Percentiles rank a stretch among this genome's conserved stretches.
phyloP scores from a whole-genome alignment of 208 protist genomes.

The Leishmania tropica region DNA sequence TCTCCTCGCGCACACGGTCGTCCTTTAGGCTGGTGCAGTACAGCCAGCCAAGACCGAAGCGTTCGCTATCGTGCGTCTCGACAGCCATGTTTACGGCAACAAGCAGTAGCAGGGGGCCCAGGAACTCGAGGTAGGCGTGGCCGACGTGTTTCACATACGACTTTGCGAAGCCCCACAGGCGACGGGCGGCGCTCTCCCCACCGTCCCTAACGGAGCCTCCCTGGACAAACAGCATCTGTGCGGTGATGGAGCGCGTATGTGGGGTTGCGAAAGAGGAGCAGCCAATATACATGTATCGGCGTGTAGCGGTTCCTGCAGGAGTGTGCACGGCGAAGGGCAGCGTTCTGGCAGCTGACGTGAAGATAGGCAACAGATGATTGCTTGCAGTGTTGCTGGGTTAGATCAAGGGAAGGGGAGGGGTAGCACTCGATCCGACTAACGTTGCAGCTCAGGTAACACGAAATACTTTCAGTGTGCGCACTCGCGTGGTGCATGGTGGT shows the following conservation, averaged over 20 bases:
- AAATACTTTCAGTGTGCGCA: not conserved
- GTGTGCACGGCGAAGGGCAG: not conserved
- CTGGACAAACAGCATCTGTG: constrained; percentile 25
- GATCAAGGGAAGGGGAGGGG: not conserved
- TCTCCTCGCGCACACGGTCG: constrained; percentile 69
- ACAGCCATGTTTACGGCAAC: constrained; percentile 58
- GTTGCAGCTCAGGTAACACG: not conserved
- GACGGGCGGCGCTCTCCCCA: constrained; percentile 12
- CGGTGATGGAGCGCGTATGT: not conserved
- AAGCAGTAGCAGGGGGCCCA: constrained; percentile 52
- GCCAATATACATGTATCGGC: not conserved
- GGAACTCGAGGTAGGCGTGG: constrained; percentile 54
- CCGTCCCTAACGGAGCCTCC: constrained; percentile 14
- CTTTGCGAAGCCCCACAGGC: constrained; percentile 54
- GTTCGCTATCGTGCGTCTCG: constrained; percentile 68
- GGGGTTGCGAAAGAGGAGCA: not conserved
- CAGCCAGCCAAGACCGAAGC: constrained; percentile 82
- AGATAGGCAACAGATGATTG: not conserved
- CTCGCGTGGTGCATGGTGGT: not conserved
- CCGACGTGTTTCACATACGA: constrained; percentile 53
- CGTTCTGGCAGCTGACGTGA: not conserved
- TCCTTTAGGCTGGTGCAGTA: constrained; percentile 61
- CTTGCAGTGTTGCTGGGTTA: not conserved
- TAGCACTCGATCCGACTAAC: not conserved
- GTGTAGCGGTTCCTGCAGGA: not conserved